Evolutionary conservation across 225 moss, liverwort and hornwort species (phyloP), one percentile per base, ranked within the genome.

Genomic region (Polytrichum commune): DNA sequence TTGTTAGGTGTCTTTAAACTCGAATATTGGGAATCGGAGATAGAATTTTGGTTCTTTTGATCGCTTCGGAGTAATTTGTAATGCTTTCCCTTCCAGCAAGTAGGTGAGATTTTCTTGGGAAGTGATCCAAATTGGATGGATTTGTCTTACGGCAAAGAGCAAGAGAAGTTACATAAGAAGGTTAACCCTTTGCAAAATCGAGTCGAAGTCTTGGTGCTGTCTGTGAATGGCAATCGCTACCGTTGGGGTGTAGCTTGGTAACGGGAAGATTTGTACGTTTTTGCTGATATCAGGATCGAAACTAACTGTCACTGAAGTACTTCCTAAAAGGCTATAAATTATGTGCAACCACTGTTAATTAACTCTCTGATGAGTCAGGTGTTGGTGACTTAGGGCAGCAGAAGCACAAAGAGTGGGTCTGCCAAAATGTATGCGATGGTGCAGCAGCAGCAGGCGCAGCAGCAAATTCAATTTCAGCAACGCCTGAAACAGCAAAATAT

Each of bases 391-490:
- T 88, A 88, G 88, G 76, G 73, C 73, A 74, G 71, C 73, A 82
- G 80, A 71, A 68, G 70, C 46, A 60, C 67, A 55, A 74, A 78
- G 67, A 55, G 75, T 78, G 74, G 74, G 75, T 73, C 74, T 77
- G 80, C 70, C 77, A 81, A 73, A 82, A 93, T 95, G 98, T 89
- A 91, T 77, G 77, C 98, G 78, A 87, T 95, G 92, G 83, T 86
- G 80, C 84, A 84, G 74, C 78, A 78, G 58, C 90, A 78, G 82
- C 89, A 86, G 81, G 79, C 80, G 33, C 90, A 92, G 66, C 84
- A 80, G 61, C 86, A 86, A 67, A 86, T 94, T 83, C 91, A 95
- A 29, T 93, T 84, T 66, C 97, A 94, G 86, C 97, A 94, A 72
- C 94, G 94, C 75, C 75, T 95, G 19, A 95, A 87, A 74, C 93